Evolutionary conservation across 2,329 filamentous ascomycete species (phyloP).

Genomic region (Amphichorda felina): DNA sequence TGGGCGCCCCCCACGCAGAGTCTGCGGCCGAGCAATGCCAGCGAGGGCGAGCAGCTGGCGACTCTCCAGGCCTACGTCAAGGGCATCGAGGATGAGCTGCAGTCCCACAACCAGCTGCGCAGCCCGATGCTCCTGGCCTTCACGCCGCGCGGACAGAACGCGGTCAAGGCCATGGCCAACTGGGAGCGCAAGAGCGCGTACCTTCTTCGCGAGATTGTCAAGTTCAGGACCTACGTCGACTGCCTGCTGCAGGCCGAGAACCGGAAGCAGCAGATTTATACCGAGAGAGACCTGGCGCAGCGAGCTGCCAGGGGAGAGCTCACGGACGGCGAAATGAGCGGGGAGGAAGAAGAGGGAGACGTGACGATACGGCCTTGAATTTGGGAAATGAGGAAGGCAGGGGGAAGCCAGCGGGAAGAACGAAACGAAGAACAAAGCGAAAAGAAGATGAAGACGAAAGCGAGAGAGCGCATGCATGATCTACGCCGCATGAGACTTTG

Average conservation of each 20-base stretch:
- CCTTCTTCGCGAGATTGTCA: slow-evolving; percentile 85
- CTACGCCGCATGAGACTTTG: no score
- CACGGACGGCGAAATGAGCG: slow-evolving; percentile 25
- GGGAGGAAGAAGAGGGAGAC: not conserved
- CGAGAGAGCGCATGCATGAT: no score
- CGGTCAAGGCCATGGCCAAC: slow-evolving; percentile 77
- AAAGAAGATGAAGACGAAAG: no score
- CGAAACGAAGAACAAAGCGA: no score
- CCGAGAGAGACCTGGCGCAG: slow-evolving; percentile 40
- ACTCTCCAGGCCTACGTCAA: slow-evolving; percentile 69
- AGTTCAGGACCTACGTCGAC: slow-evolving; percentile 93
- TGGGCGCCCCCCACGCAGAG: slow-evolving; percentile 86
- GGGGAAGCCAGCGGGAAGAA: no score
- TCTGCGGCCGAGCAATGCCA: slow-evolving; percentile 69
- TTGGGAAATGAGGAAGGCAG: slow-evolving; percentile 1
- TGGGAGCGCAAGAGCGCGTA: slow-evolving; percentile 97
- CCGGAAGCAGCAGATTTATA: slow-evolving; percentile 60
- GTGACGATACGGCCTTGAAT: slow-evolving; percentile 1
- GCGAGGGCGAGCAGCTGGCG: slow-evolving; percentile 71
- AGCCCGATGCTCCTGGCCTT: slow-evolving; percentile 83
- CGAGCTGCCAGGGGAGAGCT: slow-evolving; percentile 36
- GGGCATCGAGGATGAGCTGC: slow-evolving; percentile 74
- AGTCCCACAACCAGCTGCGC: slow-evolving; percentile 78
- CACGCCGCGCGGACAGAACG: slow-evolving; percentile 71
- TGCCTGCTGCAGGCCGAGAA: slow-evolving; percentile 59